A percentile compares a stretch with the other conserved stretches of the same genome.
Evolutionary conservation across 1,284 basidiomycete species (phyloP).

Genomic region (Puccinia novopanici): DNA sequence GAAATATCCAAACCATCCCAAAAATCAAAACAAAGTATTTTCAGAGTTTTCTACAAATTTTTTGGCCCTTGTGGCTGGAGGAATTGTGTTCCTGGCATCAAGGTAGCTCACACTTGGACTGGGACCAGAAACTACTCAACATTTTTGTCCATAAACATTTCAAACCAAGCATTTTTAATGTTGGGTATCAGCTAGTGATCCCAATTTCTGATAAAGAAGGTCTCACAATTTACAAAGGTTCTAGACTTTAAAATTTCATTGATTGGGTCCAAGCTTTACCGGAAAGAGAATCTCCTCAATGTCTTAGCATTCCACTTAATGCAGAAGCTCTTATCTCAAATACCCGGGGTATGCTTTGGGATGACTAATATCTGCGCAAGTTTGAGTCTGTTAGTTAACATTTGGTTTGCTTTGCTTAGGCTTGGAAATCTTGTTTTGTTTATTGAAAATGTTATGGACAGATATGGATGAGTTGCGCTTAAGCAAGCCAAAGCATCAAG

Average conservation of each 20-base stretch:
- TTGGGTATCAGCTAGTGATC: slow-evolving; percentile 95
- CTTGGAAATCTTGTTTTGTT: slow-evolving; percentile 75
- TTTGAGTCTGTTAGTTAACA: background rate
- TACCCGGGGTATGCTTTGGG: slow-evolving; percentile 72
- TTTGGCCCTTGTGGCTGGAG: no score
- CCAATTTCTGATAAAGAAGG: slow-evolving; percentile 69
- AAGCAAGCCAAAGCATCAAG: slow-evolving; percentile 65
- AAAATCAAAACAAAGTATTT: no score
- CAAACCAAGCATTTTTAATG: slow-evolving; percentile 94
- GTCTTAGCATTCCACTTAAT: slow-evolving; percentile 84
- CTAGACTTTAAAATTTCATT: slow-evolving; percentile 83
- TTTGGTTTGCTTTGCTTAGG: slow-evolving; percentile 63
- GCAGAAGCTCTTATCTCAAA: slow-evolving; percentile 87
- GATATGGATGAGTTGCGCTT: slow-evolving; percentile 72
- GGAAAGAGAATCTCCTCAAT: slow-evolving; percentile 78
- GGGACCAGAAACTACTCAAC: slow-evolving; percentile 85
- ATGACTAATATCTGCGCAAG: background rate
- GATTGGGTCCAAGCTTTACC: slow-evolving; percentile 82
- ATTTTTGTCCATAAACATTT: slow-evolving; percentile 91
- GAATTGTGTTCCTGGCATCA: no score
- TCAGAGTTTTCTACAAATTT: no score
- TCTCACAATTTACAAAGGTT: slow-evolving; percentile 82
- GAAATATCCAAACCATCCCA: no score
- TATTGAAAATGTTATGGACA: slow-evolving; percentile 87
- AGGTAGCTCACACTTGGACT: slow-evolving; percentile 83